Conservation (phyloP, 805 yeast genomes). For the Dipodascus geniculatus region DNA sequence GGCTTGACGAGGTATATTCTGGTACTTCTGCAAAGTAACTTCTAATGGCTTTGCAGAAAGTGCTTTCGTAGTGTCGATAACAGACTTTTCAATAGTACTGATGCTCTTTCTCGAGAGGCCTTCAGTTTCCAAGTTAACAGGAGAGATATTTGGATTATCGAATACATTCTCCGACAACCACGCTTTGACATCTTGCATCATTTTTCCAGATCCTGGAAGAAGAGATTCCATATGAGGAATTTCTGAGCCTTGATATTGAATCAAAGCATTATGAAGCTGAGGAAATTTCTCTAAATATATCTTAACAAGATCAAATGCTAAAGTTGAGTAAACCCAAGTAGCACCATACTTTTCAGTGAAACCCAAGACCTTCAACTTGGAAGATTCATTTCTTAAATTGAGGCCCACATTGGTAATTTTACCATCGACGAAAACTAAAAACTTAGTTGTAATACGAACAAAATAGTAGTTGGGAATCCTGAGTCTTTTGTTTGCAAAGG, state of each 20-base stretch:
- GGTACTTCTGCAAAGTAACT: conserved; percentile 43
- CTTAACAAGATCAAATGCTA: conserved; percentile 54
- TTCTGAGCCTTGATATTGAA: conserved; percentile 6
- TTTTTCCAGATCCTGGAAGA: conserved; percentile 18
- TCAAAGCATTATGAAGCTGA: conserved; percentile 37
- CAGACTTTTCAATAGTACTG: conserved; percentile 50
- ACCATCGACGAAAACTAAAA: conserved; percentile 43
- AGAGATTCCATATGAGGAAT: conserved; percentile 16
- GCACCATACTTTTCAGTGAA: conserved; percentile 54
- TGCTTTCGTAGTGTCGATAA: conserved; percentile 13
- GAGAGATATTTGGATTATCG: conserved; percentile 30
- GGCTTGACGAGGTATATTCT: conserved; percentile 77
- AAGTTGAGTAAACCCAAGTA: conserved; percentile 76
- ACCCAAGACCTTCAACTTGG: conserved; percentile 76
- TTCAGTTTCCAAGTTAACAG: conserved; percentile 69
- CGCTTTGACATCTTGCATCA: conserved; percentile 31
- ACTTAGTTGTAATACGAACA: conserved; percentile 63
- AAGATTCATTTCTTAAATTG: conserved; percentile 70
- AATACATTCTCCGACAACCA: conserved; percentile 36
- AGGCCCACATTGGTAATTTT: conserved; percentile 63
- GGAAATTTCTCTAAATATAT: conserved; percentile 57
- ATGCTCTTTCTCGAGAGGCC: conserved; percentile 58
- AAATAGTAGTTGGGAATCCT: conserved; percentile 11
- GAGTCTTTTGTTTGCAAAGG: conserved; percentile 36
- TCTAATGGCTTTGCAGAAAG: conserved; percentile 29